Evolutionary conservation across 371 early-diverging fungal genomes (phyloP).

Genomic region (Capillidium heterosporum): DNA sequence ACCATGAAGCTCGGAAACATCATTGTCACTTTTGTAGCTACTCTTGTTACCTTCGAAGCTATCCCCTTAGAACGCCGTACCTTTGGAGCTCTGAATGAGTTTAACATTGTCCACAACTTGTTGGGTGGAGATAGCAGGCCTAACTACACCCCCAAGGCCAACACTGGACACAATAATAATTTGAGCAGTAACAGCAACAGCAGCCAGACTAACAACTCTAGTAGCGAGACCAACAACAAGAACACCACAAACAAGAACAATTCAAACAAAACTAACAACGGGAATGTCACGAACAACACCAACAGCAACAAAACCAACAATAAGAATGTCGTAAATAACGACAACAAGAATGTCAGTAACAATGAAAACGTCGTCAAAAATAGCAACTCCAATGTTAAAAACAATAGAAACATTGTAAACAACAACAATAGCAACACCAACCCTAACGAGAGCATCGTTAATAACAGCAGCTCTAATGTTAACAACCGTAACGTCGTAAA

Average conservation of each 20-base stretch:
- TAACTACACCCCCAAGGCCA: too few relatives aligned
- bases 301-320: too few relatives aligned
- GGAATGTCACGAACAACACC: too few relatives aligned
- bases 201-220: too few relatives aligned
- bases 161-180: too few relatives aligned
- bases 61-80: background rate
- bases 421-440: background rate
- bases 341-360: too few relatives aligned
- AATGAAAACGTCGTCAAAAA: conserved; percentile 3
- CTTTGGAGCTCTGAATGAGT: background rate
- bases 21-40: background rate
- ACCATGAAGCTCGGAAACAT: background rate
- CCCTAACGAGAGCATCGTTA: conserved; percentile 9
- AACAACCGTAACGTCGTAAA: conserved; percentile 11
- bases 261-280: too few relatives aligned
- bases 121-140: background rate
- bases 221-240: background rate
- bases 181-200: too few relatives aligned
- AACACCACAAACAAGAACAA: conserved; percentile 7
- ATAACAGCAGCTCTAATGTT: conserved; percentile 5
- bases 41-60: background rate
- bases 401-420: conserved; percentile 1
- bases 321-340: too few relatives aligned
- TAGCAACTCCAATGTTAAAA: background rate
- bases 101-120: background rate